Base-by-base conservation (phyloP, 2,329 filamentous ascomycete genomes). In the Alternaria arbusti region DNA sequence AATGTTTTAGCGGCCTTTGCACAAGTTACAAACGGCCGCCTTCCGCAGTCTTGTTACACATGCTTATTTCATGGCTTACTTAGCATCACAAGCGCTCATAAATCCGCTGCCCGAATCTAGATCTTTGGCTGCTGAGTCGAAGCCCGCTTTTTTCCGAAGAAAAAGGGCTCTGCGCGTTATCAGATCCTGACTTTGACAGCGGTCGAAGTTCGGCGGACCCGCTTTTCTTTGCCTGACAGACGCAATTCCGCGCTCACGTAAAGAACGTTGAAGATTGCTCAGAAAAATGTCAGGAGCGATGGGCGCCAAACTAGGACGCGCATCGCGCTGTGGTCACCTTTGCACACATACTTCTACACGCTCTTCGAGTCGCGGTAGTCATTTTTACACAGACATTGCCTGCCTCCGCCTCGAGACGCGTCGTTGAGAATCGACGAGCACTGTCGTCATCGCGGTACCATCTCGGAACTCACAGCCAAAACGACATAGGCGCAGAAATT, bases 211-310 rank as follows among this genome's bases (percentile, higher is more conserved):
- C 57, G 46, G 45, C 61, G 20, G 57, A 52, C 61, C 61, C 61
- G 36, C 61, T 57, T 60, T 61, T 51, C 15, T 30, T 54, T 20
- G 54, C 30, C 12, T 36, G 10, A 26, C 20, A 25, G 32, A 46
- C 43, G 25, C 54, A 59, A 56, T 65, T 65, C 56, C 59, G 59
- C 56, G 62, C 65, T 65, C 62, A 67, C 57, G 65, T 65, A 67
- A 67, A 40, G 22, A n/a, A 52, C 10, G 11, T 40, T 23, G 54
- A 50, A 44, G 30, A 59, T 40, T 50, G 40, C 52, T 54, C 55
- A 54, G 49, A 43, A 13, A 17, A 11, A 22, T 28, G 52, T 26
- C 23, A 25, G 12, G 11, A 2, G 11, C 13, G 23, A 43, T 36
- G 12, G 9, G 26, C 23, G 52, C 7, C 23, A 45, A 28, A 45